Evolutionary conservation across 305 asterid genomes (phyloP), one percentile per base, ranked within the genome.

Genomic region (Fraxinus angustifolia): DNA sequence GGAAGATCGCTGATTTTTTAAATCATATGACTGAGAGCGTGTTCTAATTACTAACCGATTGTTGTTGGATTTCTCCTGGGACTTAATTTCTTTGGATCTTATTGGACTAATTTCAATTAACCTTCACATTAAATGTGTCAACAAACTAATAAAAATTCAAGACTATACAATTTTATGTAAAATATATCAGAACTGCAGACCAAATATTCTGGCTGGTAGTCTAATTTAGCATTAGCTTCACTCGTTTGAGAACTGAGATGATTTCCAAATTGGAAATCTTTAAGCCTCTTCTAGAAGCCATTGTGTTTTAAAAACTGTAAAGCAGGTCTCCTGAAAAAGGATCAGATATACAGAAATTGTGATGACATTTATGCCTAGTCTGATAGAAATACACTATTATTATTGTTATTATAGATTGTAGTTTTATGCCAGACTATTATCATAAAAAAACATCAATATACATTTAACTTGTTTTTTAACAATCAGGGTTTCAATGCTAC

Each of bases 401-500:
- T 68, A 68, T 19, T 26, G 16, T 42, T 42, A 42, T 42, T 26
- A 28, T 35, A 30, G 75, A 53, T 12, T 70, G 11, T 31, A 31
- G 75, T 70, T 30, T 70, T 12, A 70, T 70, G 26, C 19, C 40
- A 31, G 40, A 5, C 26, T 12, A 70, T 70, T 16, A 70, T 70
- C 38, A 70, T 70, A 19, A 73, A 7, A 38, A 7, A 38, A 40
- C 34, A 3, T 10, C 34, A 38, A 65, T 67, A 56, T 75, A 73
- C 16, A 17, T 35, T 53, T 53, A 68, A 53, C 77, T 75, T 79
- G 60, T 74, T 77, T 53, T 23, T 62, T 60, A 42, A 79, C 60
- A 60, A 17, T 77, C 89, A 96, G 99, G 99, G 99, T 67, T 96
- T 96, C 89, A 94, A 92, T 90, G 91, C 93, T 77, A 80, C 98